Conservation (phyloP, 306 rosid species). For the Argentina anserina region DNA sequence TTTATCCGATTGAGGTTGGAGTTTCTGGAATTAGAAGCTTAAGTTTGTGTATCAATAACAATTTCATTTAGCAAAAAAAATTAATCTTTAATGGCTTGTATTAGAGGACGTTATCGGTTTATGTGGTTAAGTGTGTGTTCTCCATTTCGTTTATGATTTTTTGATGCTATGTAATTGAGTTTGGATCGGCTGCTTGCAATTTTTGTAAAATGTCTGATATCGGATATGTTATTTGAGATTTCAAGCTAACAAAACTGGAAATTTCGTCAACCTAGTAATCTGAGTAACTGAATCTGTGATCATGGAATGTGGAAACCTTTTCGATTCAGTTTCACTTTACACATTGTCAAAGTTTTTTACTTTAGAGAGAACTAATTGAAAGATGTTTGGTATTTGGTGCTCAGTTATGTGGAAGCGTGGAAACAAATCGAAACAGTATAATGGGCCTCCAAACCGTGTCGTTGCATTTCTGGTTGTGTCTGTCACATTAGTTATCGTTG, state of each 20-base stretch:
- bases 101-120: not conserved
- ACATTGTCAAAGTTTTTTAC: not conserved
- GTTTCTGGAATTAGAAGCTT: not conserved
- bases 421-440: slow-evolving; percentile 46
- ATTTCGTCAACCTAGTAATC: not conserved
- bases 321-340: slow-evolving; percentile 3
- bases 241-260: not conserved
- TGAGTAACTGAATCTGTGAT: not conserved
- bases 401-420: slow-evolving; percentile 72
- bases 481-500: slow-evolving; percentile 36
- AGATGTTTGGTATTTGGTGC: not conserved
- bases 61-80: not conserved
- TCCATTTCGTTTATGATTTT: not conserved
- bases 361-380: not conserved
- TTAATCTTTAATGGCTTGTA: not conserved
- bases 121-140: not conserved
- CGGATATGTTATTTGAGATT: not conserved
- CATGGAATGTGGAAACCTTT: not conserved
- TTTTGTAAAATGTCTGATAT: not conserved
- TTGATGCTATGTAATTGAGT: not conserved
- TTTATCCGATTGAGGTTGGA: too few relatives aligned
- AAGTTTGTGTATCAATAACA: not conserved
- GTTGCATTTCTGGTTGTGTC: slow-evolving; percentile 33
- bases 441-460: slow-evolving; percentile 27
- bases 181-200: not conserved